Conservation (phyloP, 169 alveolate genomes). For the Plasmodium gallinaceum region DNA sequence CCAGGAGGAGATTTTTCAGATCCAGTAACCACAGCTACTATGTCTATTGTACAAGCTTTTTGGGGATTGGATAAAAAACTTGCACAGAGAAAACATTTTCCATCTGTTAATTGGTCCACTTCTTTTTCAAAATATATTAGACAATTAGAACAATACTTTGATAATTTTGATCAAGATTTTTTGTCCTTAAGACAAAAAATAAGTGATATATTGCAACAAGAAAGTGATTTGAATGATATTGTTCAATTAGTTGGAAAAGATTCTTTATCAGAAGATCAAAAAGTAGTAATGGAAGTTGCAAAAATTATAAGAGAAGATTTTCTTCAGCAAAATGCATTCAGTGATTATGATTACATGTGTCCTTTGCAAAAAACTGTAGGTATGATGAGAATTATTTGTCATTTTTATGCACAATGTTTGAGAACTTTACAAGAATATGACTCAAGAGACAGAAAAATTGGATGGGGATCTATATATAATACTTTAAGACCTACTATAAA, state of each 20-base stretch:
- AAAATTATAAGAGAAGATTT: slow-evolving; percentile 98
- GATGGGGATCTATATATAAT: slow-evolving; percentile 95
- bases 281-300: slow-evolving; percentile 94
- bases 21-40: slow-evolving; percentile 99
- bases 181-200: slow-evolving; percentile 92
- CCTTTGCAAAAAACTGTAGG: slow-evolving; percentile 97
- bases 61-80: slow-evolving; percentile 99
- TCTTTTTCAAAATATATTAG: slow-evolving; percentile 97
- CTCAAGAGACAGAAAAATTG: slow-evolving; percentile 89
- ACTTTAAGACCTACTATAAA: slow-evolving; percentile 92
- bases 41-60: slow-evolving; percentile 98
- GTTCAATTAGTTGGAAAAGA: slow-evolving; percentile 99
- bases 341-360: slow-evolving; percentile 98
- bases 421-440: slow-evolving; percentile 84
- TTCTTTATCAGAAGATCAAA: slow-evolving; percentile 97
- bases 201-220: slow-evolving; percentile 95
- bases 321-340: slow-evolving; percentile 98
- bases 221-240: slow-evolving; percentile 96
- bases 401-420: slow-evolving; percentile 94
- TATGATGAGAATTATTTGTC: slow-evolving; percentile 96
- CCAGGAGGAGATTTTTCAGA: slow-evolving; percentile 99
- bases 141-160: slow-evolving; percentile 95
- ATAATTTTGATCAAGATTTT: slow-evolving; percentile 95
- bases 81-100: slow-evolving; percentile 99
- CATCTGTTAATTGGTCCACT: slow-evolving; percentile 98